A percentile compares a stretch with the other conserved stretches of the same genome.
Evolutionary conservation across 169 alveolate genomes (phyloP).

Genomic region (Plasmodium adleri): DNA sequence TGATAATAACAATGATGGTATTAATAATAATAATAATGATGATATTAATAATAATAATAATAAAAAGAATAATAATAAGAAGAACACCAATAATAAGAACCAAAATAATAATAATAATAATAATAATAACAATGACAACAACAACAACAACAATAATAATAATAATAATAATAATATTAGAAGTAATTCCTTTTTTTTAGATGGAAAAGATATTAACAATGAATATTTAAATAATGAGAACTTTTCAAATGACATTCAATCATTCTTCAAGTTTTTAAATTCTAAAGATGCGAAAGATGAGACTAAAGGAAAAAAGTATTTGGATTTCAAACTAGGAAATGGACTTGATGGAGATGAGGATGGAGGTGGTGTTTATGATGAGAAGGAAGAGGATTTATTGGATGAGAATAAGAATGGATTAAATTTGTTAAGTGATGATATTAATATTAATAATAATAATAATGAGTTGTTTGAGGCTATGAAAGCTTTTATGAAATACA

Average conservation of each 20-base stretch:
- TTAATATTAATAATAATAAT: background rate
- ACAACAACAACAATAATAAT: too few species aligned
- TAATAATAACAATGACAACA: too few species aligned
- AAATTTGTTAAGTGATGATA: background rate
- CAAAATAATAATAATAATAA: too few species aligned
- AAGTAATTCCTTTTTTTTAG: constrained; percentile 7
- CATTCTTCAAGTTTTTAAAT: background rate
- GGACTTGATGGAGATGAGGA: background rate
- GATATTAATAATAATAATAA: too few species aligned
- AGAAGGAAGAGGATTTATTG: background rate
- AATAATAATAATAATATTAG: background rate
- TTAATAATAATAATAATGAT: too few species aligned
- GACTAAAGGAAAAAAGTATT: constrained; percentile 1
- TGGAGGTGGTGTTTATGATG: background rate
- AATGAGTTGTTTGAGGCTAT: background rate
- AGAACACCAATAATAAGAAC: too few species aligned
- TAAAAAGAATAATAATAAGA: too few species aligned
- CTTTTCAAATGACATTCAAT: background rate
- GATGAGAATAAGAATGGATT: background rate
- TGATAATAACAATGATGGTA: too few species aligned
- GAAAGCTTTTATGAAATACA: background rate
- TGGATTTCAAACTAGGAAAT: background rate
- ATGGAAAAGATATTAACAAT: background rate
- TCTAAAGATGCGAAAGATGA: background rate
- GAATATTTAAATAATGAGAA: background rate